Evolutionary conservation across 2,329 filamentous ascomycete species (phyloP), one percentile per base, ranked within the genome.

Genomic region (Cadophora sp.): DNA sequence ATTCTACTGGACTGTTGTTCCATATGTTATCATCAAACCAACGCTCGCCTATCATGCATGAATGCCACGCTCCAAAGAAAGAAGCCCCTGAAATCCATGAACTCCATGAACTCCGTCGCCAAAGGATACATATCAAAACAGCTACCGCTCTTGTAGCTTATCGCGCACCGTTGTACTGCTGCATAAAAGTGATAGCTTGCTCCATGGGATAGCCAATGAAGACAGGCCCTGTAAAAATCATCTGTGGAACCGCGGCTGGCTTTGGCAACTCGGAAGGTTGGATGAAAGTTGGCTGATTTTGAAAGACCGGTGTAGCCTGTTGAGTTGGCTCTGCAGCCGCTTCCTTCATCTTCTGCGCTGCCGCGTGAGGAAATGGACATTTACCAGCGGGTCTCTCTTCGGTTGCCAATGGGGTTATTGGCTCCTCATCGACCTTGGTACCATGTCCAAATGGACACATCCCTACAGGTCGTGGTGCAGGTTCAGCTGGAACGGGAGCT

Each of bases 161-260:
- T 73, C 68, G 67, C 40, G 65, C 69, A 58, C 69, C 65, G 56
- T 74, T 75, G 61, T 74, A 77, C 64, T 78, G 76, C 73, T 91
- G 89, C 83, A 97, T 86, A 62, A 97, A 85, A 65, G 87, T 84
- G 27, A 92, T 86, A n/a, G 92, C 92, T 77, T 97, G 90, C 68
- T 97, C 92, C 69, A 93, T 87, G 11, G 91, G 89, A 76, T 97
- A 97, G 0, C 95, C 95, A 74, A 98, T 93, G 76, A 97, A 97
- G 0, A 97, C 94, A 0, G 95, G 95, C 0, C 95, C 95, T 9
- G 92, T 97, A 77, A 97, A 97, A 0, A 97, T 84, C 87, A 97
- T 91, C 74, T 91, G 90, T 11, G 92, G 87, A 11, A 76, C 58
- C 12, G 69, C 69, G 48, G 26, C 59, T 22, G 62, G 66, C 61